Conservation (phyloP, 345 rosid species). For the Eucalyptus polybractea region DNA sequence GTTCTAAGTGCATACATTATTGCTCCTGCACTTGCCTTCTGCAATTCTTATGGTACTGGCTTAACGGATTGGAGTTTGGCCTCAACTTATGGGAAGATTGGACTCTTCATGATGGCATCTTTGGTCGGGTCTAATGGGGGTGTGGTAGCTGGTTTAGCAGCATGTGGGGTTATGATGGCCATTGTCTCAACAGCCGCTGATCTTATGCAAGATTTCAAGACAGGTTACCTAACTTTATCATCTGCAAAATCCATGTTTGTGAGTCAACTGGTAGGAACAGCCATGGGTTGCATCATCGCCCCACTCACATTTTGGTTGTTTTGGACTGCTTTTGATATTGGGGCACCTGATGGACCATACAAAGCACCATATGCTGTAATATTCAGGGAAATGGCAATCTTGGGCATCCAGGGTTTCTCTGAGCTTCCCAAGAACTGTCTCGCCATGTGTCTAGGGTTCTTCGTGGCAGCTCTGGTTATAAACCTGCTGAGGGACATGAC, state of each 20-base stretch:
- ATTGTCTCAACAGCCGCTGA: constrained; percentile 93
- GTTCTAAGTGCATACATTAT: constrained; percentile 69
- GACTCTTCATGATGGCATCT: constrained; percentile 80
- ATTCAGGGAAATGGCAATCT: constrained; percentile 81
- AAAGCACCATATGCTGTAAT: constrained; percentile 88
- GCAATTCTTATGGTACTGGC: constrained; percentile 84
- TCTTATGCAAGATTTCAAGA: constrained; percentile 96
- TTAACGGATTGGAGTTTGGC: constrained; percentile 82
- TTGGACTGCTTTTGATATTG: constrained; percentile 83
- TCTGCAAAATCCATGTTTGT: constrained; percentile 93
- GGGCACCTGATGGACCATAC: constrained; percentile 76
- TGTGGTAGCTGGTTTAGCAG: constrained; percentile 81
- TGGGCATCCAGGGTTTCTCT: constrained; percentile 67
- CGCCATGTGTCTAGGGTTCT: constrained; percentile 64
- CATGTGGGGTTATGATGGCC: constrained; percentile 86
- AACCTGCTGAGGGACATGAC: constrained; percentile 62
- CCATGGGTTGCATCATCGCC: constrained; percentile 87
- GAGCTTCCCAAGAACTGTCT: constrained; percentile 76
- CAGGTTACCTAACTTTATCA: constrained; percentile 75
- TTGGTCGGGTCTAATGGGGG: constrained; percentile 75
- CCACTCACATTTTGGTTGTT: constrained; percentile 85
- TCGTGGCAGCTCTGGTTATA: constrained; percentile 42
- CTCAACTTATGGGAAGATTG: constrained; percentile 86
- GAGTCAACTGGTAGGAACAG: constrained; percentile 73
- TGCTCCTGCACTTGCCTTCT: constrained; percentile 91